Conservation (phyloP, 1,284 basidiomycete species). For the Grifola frondosa region DNA sequence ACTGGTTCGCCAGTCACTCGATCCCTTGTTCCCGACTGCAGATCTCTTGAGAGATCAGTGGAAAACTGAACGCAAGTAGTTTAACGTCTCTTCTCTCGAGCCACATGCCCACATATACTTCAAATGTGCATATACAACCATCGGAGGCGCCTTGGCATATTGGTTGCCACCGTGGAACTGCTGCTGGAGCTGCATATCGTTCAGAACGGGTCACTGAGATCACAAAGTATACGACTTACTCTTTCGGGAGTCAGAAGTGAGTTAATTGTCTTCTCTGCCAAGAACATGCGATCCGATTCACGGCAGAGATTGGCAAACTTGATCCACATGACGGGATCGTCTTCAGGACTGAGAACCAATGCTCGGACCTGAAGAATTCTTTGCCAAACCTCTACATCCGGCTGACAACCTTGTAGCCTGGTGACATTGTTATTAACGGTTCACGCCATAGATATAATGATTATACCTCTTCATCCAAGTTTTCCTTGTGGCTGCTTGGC, state of each 20-base stretch:
- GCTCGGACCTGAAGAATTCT: constrained; percentile 95
- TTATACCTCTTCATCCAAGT: constrained; percentile 98
- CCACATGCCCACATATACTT: constrained; percentile 97
- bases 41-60: constrained; percentile 70
- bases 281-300: constrained; percentile 80
- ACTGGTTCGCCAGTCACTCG: constrained; percentile 52
- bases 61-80: constrained; percentile 89
- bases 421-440: constrained; percentile 8
- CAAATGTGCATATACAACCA: constrained; percentile 96
- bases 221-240: constrained; percentile 37
- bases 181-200: constrained; percentile 14
- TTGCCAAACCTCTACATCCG: constrained; percentile 99
- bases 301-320: constrained; percentile 89
- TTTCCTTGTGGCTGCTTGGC: constrained; percentile 82
- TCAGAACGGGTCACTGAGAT: background rate
- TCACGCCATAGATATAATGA: background rate
- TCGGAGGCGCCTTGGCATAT: constrained; percentile 83
- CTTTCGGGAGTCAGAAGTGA: constrained; percentile 76
- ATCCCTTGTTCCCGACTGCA: constrained; percentile 59
- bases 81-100: constrained; percentile 76
- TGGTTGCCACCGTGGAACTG: constrained; percentile 37
- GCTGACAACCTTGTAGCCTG: constrained; percentile 95
- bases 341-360: constrained; percentile 89
- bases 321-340: constrained; percentile 98
- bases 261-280: constrained; percentile 98